Conservation (phyloP, 1,284 basidiomycete species). For the Phellinidium pouzarii region DNA sequence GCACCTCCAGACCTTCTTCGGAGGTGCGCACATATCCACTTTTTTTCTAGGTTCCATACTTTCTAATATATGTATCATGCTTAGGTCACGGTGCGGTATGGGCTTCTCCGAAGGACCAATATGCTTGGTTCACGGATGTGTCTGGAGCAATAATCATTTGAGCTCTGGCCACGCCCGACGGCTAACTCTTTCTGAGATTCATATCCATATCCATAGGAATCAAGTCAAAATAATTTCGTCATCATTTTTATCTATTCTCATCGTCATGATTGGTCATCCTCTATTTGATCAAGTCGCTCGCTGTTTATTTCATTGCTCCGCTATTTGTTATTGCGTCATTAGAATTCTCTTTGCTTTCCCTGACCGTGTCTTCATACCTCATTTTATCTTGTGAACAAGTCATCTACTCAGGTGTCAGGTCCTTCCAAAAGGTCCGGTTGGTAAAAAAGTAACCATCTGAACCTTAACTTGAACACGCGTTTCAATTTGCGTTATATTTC, state of each 20-base stretch:
- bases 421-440: too few relatives aligned
- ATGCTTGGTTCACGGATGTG: slow-evolving; percentile 39
- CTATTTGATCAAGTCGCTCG: too few relatives aligned
- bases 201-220: not conserved
- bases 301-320: too few relatives aligned
- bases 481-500: too few relatives aligned
- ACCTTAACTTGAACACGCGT: too few relatives aligned
- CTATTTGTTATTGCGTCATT: too few relatives aligned
- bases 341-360: too few relatives aligned
- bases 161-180: not conserved
- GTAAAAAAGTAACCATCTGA: too few relatives aligned
- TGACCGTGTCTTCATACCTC: too few relatives aligned
- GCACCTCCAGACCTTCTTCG: slow-evolving; percentile 37
- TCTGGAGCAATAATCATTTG: slow-evolving; percentile 22
- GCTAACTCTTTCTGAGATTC: not conserved
- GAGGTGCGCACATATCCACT: slow-evolving; percentile 21
- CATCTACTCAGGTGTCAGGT: too few relatives aligned
- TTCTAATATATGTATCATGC: not conserved
- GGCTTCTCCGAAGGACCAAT: slow-evolving; percentile 37
- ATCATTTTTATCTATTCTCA: not conserved
- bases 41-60: not conserved
- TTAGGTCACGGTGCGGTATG: slow-evolving; percentile 30
- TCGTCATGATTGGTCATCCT: not conserved
- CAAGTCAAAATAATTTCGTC: too few relatives aligned
- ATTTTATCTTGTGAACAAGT: too few relatives aligned